Evolutionary conservation across 148 eudicot genomes (phyloP), one percentile per base, ranked within the genome.

Genomic region (Fallopia convolvulus): DNA sequence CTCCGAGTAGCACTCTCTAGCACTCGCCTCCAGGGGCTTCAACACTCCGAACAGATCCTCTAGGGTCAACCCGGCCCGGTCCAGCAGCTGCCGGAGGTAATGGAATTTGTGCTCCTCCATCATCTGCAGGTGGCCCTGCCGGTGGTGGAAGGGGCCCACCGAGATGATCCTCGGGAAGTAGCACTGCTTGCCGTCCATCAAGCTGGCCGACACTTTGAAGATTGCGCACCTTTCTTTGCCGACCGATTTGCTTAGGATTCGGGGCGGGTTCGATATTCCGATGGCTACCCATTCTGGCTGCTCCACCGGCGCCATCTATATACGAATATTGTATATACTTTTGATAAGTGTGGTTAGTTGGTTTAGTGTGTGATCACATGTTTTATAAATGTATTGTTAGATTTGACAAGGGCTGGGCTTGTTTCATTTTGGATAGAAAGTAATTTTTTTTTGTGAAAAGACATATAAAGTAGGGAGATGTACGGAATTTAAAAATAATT

Each of bases 91-190:
- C 9, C 84, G 86, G 3, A 91, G 74, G 80, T 87, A 90, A 20
- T 87, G 79, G 86, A 91, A 92, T 73, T 93, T 93, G 84, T 89
- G 91, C 78, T 90, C 94, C 26, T 91, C 83, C 74, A 93, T 90
- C 91, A 88, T 91, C 33, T 83, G 65, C n/a, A 91, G 79, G 10
- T 83, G 80, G 0, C 85, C 74, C 9, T 76, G 33, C 41, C 86
- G 84, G 75, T 85, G 91, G 80, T 92, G 94, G 81, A 80, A 86
- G 0, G 97, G 97, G 3, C 97, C 97, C 40, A 91, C 80, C 0
- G 97, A 91, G 75, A 93, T 9, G 83, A 4, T 88, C 84, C 68
- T 82, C 81, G 0, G 98, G 98, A 15, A 79, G 74, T 83, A 78
- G 74, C 90, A 88, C 21, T 87, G 80, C 32, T 61, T 46, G 77